These are phyloP conservation scores for Neurospora pannonica DNA, from an alignment of 495 filamentous ascomycete genomes.

Conservation along the genomic window DNA sequence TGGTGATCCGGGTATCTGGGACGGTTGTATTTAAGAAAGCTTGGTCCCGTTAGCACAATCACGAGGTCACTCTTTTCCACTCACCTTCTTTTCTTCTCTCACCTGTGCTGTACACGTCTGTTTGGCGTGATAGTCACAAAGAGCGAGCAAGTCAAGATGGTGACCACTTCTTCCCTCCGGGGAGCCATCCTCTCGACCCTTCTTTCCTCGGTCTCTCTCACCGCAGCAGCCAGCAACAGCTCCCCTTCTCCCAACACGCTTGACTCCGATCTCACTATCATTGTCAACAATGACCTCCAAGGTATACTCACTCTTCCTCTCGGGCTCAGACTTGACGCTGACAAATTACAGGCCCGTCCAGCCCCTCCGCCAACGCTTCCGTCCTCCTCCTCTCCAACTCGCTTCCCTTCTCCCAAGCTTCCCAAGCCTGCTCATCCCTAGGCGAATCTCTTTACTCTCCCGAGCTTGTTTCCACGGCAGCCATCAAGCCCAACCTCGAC, in stretches of 20 bases:
- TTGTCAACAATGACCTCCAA: slow-evolving; percentile 34
- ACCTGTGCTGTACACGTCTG: not conserved
- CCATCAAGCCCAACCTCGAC: slow-evolving; percentile 29
- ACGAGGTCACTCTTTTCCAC: not conserved
- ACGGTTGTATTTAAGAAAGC: not conserved
- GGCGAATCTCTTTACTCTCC: slow-evolving; percentile 38
- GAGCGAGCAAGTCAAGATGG: not conserved
- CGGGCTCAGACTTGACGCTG: not conserved
- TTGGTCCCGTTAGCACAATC: not conserved
- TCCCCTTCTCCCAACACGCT: slow-evolving; percentile 24
- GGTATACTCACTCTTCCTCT: slow-evolving; percentile 13
- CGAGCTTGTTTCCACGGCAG: slow-evolving; percentile 17
- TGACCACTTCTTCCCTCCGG: not conserved
- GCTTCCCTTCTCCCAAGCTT: slow-evolving; percentile 5
- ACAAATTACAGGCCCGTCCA: slow-evolving; percentile 19
- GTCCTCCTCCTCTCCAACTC: slow-evolving; percentile 31
- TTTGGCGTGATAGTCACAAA: not conserved
- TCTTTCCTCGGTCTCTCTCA: slow-evolving; percentile 10
- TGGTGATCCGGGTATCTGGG: not conserved
- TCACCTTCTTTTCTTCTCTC: not conserved
- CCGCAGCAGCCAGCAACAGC: slow-evolving; percentile 2
- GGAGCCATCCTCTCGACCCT: not conserved
- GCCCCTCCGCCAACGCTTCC: slow-evolving; percentile 28
- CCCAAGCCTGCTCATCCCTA: slow-evolving; percentile 9
- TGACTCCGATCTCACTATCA: slow-evolving; percentile 27